Evolutionary conservation across 768 basidiomycete species (phyloP).

Genomic region (Thelephora ganbajun): DNA sequence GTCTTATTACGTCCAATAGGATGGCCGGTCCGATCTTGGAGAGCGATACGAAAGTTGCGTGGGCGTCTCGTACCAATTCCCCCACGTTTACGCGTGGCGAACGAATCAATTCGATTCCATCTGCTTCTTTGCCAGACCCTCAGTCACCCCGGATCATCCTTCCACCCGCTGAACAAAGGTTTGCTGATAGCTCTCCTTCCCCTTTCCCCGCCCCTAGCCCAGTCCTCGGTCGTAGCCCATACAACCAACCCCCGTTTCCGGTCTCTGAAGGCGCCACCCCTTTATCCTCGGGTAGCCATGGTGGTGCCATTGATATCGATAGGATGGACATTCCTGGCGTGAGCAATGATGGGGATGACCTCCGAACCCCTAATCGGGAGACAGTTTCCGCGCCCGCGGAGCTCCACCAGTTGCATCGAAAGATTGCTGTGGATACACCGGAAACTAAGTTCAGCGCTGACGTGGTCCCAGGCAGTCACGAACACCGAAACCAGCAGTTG

Average conservation of each 20-base stretch:
- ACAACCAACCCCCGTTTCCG: not conserved
- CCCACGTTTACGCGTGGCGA: conserved; percentile 7
- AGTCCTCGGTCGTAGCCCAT: no score
- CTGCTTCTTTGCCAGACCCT: not conserved
- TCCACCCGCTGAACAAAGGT: conserved; percentile 22
- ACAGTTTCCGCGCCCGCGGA: conserved; percentile 37
- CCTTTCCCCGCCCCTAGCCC: conserved; percentile 6
- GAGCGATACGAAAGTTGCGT: conserved; percentile 36
- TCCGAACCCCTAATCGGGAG: conserved; percentile 2
- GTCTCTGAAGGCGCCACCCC: not conserved
- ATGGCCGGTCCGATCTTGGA: conserved; percentile 56
- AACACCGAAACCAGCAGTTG: conserved; percentile 1
- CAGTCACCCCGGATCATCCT: conserved; percentile 13
- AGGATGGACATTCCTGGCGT: not conserved
- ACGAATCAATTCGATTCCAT: conserved; percentile 3
- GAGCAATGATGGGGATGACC: not conserved
- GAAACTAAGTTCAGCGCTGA: conserved; percentile 21
- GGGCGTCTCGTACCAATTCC: conserved; percentile 35
- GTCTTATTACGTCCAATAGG: conserved; percentile 20
- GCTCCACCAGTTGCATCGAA: conserved; percentile 24
- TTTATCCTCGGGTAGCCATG: not conserved
- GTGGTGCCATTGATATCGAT: no score
- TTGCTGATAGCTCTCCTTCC: conserved; percentile 31
- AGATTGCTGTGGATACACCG: conserved; percentile 17
- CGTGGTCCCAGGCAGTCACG: not conserved